These are phyloP conservation scores for Hymenoscyphus scutula DNA, from an alignment of 2,329 filamentous ascomycete species.

Conservation along the genomic window DNA sequence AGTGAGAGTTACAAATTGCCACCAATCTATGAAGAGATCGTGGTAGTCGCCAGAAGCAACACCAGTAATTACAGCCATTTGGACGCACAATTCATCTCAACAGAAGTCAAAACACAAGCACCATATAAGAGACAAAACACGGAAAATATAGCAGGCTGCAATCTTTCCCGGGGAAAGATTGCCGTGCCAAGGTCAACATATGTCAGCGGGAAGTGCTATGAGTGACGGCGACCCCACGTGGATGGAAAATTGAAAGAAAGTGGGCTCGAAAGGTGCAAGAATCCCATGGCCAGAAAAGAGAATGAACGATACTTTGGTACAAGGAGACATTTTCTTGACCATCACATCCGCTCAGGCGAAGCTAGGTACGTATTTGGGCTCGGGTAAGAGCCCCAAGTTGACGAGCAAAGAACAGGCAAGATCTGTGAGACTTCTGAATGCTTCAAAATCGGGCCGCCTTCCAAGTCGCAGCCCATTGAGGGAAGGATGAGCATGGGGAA, in stretches of 20 bases:
- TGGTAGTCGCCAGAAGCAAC: slow-evolving; percentile 27
- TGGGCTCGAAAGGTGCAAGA: slow-evolving; percentile 11
- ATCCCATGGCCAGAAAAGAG: slow-evolving; percentile 14
- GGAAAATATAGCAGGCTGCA: slow-evolving; percentile 10
- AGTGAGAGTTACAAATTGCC: slow-evolving; percentile 27
- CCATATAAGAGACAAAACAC: slow-evolving; percentile 13
- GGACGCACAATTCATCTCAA: slow-evolving; percentile 13
- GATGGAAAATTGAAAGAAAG: slow-evolving; percentile 9
- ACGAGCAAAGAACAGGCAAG: slow-evolving; percentile 9
- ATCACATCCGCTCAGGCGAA: slow-evolving; percentile 16
- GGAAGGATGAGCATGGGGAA: slow-evolving; percentile 3
- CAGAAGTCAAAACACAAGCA: slow-evolving; percentile 12
- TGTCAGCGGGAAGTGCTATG: slow-evolving; percentile 16
- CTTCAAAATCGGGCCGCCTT: slow-evolving; percentile 15
- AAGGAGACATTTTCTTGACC: slow-evolving; percentile 7
- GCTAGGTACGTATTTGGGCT: neutral
- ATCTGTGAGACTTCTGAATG: slow-evolving; percentile 7
- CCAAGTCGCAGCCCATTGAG: slow-evolving; percentile 1
- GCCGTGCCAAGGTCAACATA: slow-evolving; percentile 9
- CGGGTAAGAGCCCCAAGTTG: slow-evolving; percentile 13
- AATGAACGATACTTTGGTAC: slow-evolving; percentile 12
- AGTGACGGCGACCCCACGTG: slow-evolving; percentile 17
- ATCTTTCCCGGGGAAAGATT: slow-evolving; percentile 13
- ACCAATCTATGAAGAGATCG: slow-evolving; percentile 29
- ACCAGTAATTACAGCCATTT: slow-evolving; percentile 29